Percentiles rank a stretch among this genome's conserved stretches.
These are phyloP conservation scores for Xylaria multiplex DNA, from an alignment of 2,329 filamentous ascomycete species.

Conservation along the genomic window DNA sequence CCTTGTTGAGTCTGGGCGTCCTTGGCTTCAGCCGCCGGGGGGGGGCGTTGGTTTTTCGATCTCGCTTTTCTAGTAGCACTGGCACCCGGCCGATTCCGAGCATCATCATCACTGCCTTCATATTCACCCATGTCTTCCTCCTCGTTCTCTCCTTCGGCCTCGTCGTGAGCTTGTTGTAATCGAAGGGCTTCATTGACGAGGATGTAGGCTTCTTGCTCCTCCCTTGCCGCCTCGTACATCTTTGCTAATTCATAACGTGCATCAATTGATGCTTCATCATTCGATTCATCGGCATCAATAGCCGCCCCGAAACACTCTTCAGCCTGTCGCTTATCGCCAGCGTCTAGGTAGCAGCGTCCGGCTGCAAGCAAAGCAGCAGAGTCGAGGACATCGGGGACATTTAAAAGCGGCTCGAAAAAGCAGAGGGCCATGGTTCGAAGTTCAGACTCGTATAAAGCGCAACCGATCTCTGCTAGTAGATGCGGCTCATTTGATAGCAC, in stretches of 20 bases:
- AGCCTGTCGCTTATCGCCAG: constrained; percentile 73
- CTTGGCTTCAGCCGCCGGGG: constrained; percentile 39
- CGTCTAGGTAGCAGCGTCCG: constrained; percentile 74
- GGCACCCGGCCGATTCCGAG: constrained; percentile 10
- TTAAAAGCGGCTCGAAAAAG: constrained; percentile 66
- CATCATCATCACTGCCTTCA: constrained; percentile 32
- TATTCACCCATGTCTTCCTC: constrained; percentile 48
- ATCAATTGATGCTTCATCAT: constrained; percentile 66
- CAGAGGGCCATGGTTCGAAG: constrained; percentile 57
- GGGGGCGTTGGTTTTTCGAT: constrained; percentile 37
- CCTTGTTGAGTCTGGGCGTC: constrained; percentile 35
- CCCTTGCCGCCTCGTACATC: constrained; percentile 80
- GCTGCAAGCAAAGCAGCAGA: constrained; percentile 64
- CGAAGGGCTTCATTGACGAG: constrained; percentile 79
- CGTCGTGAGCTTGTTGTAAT: constrained; percentile 62
- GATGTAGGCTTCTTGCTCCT: constrained; percentile 79
- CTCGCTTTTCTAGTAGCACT: constrained; percentile 21
- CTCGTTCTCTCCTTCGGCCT: constrained; percentile 44
- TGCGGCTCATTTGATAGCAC: constrained; percentile 75
- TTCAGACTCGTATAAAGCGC: constrained; percentile 56
- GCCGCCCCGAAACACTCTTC: constrained; percentile 81
- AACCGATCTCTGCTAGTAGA: constrained; percentile 76
- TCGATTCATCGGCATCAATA: constrained; percentile 75
- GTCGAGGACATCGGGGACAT: constrained; percentile 60
- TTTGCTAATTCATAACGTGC: constrained; percentile 83